Base-by-base conservation (phyloP, 169 alveolate genomes). In the Plasmodium falciparum region DNA sequence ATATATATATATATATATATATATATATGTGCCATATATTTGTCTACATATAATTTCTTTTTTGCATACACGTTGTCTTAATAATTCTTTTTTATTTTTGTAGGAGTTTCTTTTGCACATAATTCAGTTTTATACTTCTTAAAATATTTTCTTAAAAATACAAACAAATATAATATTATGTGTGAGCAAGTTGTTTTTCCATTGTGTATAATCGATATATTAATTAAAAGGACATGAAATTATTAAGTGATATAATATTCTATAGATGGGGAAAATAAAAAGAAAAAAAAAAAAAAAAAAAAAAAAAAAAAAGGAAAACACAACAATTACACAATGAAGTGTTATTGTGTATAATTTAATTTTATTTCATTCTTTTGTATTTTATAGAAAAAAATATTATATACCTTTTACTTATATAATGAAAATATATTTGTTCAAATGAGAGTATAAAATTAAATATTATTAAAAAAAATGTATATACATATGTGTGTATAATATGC, bases 121-220 rank as follows among this genome's bases (percentile, higher is more conserved):
- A 72, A 26, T 54, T 45, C 88, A 26, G 88, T 86, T 6, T 54
- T 86, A 67, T 61, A 29, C 20, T 72, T 49, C 74, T 26, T 86
- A 45, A 50, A 86, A 15, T 15, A 49, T 56, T 52, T 86, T 61
- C 63, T 86, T 58, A 72, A 54, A 20, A 33, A 50, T 15, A 86
- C 61, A 13, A 24, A 54, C 26, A 52, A 24, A 17, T 50, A 61
- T 59, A 86, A 72, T 45, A 62, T 86, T n/a, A 8, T 29, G 22
- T 59, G 88, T 47, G 92, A 86, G 50, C 24, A 86, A 33, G 50
- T 86, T 22, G 75, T 86, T 20, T 86, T 86, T 24, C 92, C 92
- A 8, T 62, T 86, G 61, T 86, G 61, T 72, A 86, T 86, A 58
- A 86, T 86, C 11, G 92, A 86, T 33, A 86, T 86, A 71, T 86